Conservation (phyloP, 371 early-diverging fungal species). For the Chytridium lagenaria region DNA sequence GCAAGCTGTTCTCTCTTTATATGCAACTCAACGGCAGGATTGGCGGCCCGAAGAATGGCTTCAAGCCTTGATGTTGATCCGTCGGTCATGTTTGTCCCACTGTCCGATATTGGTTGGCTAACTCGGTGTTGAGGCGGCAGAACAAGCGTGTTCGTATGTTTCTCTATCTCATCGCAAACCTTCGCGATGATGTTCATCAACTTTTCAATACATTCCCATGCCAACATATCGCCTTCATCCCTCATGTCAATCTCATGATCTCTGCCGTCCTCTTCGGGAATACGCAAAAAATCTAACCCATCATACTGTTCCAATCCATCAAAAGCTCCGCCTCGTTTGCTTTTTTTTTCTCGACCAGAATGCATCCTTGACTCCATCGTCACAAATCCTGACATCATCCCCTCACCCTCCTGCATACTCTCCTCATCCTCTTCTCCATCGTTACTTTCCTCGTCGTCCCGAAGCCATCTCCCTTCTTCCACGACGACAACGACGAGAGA, state of each 20-base stretch:
- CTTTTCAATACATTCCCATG: conserved; percentile 39
- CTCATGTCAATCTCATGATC: not conserved
- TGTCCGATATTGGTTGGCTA: too few species aligned
- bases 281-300: too few species aligned
- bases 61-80: conserved; percentile 13
- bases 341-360: not conserved
- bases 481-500: conserved; percentile 30
- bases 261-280: not conserved
- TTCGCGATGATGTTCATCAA: conserved; percentile 29
- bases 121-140: too few species aligned
- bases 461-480: not conserved
- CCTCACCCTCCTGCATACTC: not conserved
- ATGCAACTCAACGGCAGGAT: conserved; percentile 18
- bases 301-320: not conserved
- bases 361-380: not conserved
- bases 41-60: conserved; percentile 38
- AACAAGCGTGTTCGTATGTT: not conserved
- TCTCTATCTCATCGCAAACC: conserved; percentile 23
- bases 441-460: too few species aligned
- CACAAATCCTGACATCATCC: not conserved
- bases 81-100: not conserved
- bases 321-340: not conserved
- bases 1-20: conserved; percentile 38
- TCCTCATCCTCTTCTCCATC: conserved; percentile 14
- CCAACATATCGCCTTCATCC: conserved; percentile 34